Percentiles rank a stretch among this genome's conserved stretches.
phyloP scores from a whole-genome alignment of 2,329 filamentous ascomycete species.

The Clonostachys sp. region DNA sequence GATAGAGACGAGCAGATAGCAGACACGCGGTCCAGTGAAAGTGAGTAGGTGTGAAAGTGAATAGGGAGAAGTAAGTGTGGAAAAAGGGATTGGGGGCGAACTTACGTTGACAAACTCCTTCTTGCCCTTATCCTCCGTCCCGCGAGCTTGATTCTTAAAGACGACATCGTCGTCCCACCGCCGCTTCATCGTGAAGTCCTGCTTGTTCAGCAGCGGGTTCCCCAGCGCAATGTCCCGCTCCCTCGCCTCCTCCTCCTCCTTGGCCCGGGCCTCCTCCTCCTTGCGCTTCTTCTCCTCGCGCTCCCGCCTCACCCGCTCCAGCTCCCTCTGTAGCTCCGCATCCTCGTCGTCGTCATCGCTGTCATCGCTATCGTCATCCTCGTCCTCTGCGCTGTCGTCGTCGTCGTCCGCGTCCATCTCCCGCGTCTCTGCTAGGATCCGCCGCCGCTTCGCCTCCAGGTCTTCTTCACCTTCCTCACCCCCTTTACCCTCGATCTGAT shows the following conservation, averaged over 20 bases:
- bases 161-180: slow-evolving; percentile 98
- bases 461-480: slow-evolving; percentile 49
- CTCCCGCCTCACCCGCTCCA: slow-evolving; percentile 90
- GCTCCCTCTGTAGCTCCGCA: slow-evolving; percentile 83
- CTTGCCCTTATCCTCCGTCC: slow-evolving; percentile 84
- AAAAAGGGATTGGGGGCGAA: no score
- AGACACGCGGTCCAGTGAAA: not conserved
- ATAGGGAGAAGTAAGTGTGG: no score
- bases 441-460: slow-evolving; percentile 74
- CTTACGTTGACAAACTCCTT: slow-evolving; percentile 96
- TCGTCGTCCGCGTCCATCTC: slow-evolving; percentile 77
- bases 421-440: slow-evolving; percentile 81
- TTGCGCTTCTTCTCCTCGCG: slow-evolving; percentile 36
- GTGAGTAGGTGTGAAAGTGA: not conserved
- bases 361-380: slow-evolving; percentile 44
- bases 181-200: slow-evolving; percentile 85
- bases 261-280: slow-evolving; percentile 72
- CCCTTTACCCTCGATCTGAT: slow-evolving; percentile 6
- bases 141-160: slow-evolving; percentile 97
- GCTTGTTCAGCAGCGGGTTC: slow-evolving; percentile 86
- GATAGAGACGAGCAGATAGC: not conserved
- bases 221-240: slow-evolving; percentile 88
- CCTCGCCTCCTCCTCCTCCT: slow-evolving; percentile 74
- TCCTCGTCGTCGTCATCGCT: slow-evolving; percentile 47
- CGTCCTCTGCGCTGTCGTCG: slow-evolving; percentile 57